A percentile compares a stretch with the other conserved stretches of the same genome.
Evolutionary conservation across 352 stramenopile genomes (phyloP).

Genomic region (Globisporangium parvum): DNA sequence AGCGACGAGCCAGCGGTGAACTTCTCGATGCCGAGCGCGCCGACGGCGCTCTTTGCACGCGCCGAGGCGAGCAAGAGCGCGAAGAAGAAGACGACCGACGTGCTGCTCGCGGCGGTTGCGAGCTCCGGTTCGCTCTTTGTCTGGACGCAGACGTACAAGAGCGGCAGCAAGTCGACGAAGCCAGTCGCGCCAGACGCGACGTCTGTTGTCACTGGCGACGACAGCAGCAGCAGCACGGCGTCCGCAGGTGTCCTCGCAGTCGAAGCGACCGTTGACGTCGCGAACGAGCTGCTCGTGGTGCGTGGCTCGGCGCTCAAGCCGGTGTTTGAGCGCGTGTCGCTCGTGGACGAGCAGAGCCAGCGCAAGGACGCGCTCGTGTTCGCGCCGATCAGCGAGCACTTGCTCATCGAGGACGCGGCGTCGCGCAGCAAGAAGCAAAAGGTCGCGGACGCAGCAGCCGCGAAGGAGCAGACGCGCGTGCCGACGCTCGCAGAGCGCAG

Average conservation of each 20-base stretch:
- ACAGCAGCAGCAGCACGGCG: slow-evolving; percentile 11
- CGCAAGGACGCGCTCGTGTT: slow-evolving; percentile 53
- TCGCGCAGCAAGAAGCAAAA: slow-evolving; percentile 61
- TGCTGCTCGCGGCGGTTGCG: slow-evolving; percentile 56
- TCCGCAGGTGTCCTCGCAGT: slow-evolving; percentile 42
- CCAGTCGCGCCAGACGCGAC: slow-evolving; percentile 45
- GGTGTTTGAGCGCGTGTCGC: slow-evolving; percentile 63
- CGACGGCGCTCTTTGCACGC: slow-evolving; percentile 38
- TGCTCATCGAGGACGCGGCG: slow-evolving; percentile 46
- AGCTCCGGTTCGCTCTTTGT: slow-evolving; percentile 60
- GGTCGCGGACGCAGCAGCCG: slow-evolving; percentile 25
- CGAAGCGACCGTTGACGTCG: slow-evolving; percentile 22
- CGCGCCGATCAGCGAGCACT: slow-evolving; percentile 49
- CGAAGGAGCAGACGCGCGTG: slow-evolving; percentile 58
- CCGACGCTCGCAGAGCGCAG: slow-evolving; percentile 68
- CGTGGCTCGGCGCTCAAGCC: slow-evolving; percentile 71
- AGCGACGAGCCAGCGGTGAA: slow-evolving; percentile 67
- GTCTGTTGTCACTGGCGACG: slow-evolving; percentile 25
- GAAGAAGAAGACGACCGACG: slow-evolving; percentile 68
- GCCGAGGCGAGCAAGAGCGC: slow-evolving; percentile 48
- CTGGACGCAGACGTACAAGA: slow-evolving; percentile 68
- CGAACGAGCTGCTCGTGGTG: slow-evolving; percentile 47
- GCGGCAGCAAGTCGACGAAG: slow-evolving; percentile 47
- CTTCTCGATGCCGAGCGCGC: slow-evolving; percentile 66
- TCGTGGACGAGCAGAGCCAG: slow-evolving; percentile 55